Conservation (phyloP, 2,329 filamentous ascomycete species). For the Teratosphaeriaceae sp. region DNA sequence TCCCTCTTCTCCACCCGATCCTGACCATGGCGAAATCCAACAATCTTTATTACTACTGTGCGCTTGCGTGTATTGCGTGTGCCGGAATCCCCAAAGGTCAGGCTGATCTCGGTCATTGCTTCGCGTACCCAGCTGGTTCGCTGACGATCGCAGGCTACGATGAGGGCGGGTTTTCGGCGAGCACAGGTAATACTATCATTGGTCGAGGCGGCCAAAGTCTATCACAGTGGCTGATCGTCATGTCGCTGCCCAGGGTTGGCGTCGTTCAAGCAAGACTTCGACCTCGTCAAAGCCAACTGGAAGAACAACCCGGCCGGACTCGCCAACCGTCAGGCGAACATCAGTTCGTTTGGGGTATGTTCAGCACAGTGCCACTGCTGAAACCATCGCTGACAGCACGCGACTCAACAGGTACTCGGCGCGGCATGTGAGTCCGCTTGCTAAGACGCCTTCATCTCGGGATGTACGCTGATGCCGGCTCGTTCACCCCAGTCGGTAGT, state of each 20-base stretch:
- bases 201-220: no score
- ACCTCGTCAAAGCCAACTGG: background rate
- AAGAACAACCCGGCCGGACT: background rate
- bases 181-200: no score
- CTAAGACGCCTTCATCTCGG: no score
- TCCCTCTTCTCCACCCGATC: background rate
- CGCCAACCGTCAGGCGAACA: background rate
- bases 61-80: background rate
- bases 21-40: background rate
- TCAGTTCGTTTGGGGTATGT: background rate
- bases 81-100: background rate
- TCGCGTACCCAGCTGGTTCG: no score
- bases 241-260: no score
- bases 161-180: background rate
- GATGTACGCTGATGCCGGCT: no score
- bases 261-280: background rate
- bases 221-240: no score
- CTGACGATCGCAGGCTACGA: background rate
- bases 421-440: no score
- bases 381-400: background rate
- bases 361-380: background rate
- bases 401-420: no score
- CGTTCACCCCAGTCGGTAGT: no score
- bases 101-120: no score
- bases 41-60: background rate